Evolutionary conservation across 2,329 filamentous ascomycete species (phyloP), one percentile per base, ranked within the genome.

Genomic region (Xylaria sp.): DNA sequence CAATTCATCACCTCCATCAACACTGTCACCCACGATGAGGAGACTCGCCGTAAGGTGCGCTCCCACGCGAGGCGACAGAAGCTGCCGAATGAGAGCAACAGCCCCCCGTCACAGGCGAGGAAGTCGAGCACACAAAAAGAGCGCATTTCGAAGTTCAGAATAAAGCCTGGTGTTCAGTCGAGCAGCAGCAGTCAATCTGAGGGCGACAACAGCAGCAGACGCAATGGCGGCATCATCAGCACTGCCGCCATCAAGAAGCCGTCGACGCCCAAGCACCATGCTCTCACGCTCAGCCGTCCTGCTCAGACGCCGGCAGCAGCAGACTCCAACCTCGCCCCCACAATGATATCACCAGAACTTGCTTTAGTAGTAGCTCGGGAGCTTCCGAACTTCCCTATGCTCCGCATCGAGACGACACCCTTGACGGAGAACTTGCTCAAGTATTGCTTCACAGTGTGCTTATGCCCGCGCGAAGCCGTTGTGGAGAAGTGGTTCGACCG

Each of bases 1-100:
- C 71, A 73, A 57, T 73, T 73, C 65, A 73, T 73, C 39, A 73
- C 71, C 34, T 73, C 71, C 19, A 72, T 73, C 61, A 73, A 72
- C 59, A 73, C 70, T 10, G 71, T 73, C 52, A 64, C 67, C 48
- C 70, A 71, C 52, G 70, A 72, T 64, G 71, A 71, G n/a, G 71
- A 73, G 59, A 73, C 71, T 23, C 70, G 71, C 47, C 70, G 70
- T n/a, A 70, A 66, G 54, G 71, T 73, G 48, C 70, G 71, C 16
- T 73, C 71, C 30, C 71, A 73, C 58, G 71, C 71, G 11, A 59
- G 71, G 48, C 67, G 71, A 46, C 71, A 73, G 58, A 72, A 71
- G 61, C 65, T 73, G 18, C 65, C 71, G 7, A 69, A 61, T 50
- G 66, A 67, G 16, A 63, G 62, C 54, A 63, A 63, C 53, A 66